Percentiles rank a stretch among this genome's conserved stretches.
These are phyloP conservation scores for Saksenaea oblongispora DNA, from an alignment of 371 early-diverging fungal genomes.

Conservation along the genomic window DNA sequence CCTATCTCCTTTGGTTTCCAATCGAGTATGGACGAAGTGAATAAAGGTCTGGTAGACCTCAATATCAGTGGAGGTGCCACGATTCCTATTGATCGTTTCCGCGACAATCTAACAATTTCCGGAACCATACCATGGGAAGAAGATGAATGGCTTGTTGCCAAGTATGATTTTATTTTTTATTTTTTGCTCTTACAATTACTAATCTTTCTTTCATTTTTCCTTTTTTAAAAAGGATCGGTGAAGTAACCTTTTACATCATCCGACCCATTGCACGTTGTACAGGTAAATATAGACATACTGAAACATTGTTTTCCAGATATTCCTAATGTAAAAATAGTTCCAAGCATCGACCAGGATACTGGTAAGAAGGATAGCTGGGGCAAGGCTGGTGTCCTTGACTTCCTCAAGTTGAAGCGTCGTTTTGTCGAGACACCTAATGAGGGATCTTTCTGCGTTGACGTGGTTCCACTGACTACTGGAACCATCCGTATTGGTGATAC, in stretches of 20 bases:
- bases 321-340: slow-evolving; percentile 21
- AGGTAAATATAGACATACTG: slow-evolving; percentile 16
- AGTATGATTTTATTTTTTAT: slow-evolving; percentile 22
- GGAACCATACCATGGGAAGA: slow-evolving; percentile 53
- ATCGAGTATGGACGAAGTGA: slow-evolving; percentile 34
- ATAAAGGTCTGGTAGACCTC: slow-evolving; percentile 26
- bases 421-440: slow-evolving; percentile 31
- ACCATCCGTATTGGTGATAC: slow-evolving; percentile 44
- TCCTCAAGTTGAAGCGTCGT: slow-evolving; percentile 29
- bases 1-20: slow-evolving; percentile 46
- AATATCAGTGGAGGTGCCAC: slow-evolving; percentile 32
- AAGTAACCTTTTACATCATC: slow-evolving; percentile 43
- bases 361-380: slow-evolving; percentile 46
- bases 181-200: background rate
- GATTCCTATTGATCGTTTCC: slow-evolving; percentile 43
- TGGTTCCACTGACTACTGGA: slow-evolving; percentile 41
- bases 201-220: background rate
- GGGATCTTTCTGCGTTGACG: slow-evolving; percentile 50
- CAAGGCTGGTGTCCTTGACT: slow-evolving; percentile 28
- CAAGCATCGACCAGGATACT: slow-evolving; percentile 50
- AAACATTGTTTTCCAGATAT: background rate
- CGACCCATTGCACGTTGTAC: slow-evolving; percentile 46
- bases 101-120: slow-evolving; percentile 44
- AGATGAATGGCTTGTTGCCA: slow-evolving; percentile 49
- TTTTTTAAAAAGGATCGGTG: slow-evolving; percentile 32